Evolutionary conservation across 805 yeast species (phyloP), one percentile per base, ranked within the genome.

Genomic region (Candida koratica): DNA sequence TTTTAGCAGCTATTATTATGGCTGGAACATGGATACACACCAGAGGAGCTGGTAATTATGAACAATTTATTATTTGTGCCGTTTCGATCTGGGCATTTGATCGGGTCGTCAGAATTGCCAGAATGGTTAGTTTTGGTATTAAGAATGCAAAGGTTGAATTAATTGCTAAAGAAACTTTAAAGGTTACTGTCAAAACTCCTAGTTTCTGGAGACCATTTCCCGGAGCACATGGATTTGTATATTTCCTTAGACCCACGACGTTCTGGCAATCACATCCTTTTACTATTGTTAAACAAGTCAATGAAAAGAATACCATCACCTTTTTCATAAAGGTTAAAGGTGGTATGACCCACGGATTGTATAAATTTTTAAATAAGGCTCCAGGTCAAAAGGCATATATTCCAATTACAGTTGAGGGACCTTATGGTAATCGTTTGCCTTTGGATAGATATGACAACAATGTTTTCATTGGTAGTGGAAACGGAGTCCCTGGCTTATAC

Each of bases 11-110:
- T 5, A 17, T 73, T 64, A 39, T 78, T 64, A 38, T 75, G 67
- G 49, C 81, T 64, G 37, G 79, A 60, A 68, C 73, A 36, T 83
- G 77, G 74, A 60, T 63, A 25, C 95, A 85, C 55, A 51, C 55
- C 39, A 29, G 31, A 17, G 49, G 53, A 47, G 32, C 33, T 19
- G 47, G 53, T 48, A 51, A 49, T 5, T 53, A 36, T 47, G 44
- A 41, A 22, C 41, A 45, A 19, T 57, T 49, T 44, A 52, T 47
- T 41, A 51, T 46, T 36, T 58, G 63, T 22, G 56, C 64, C 4
- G 43, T 53, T 24, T 63, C 64, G 6, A 48, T 62, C 5, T 65
- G 71, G 71, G 56, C 38, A 1, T 55, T 60, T 35, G 71, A 65
- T 46, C 56, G 64, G 46, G 38, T 48, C 4, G 39, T 55, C 5